Evolutionary conservation across 345 rosid genomes (phyloP), one percentile per base, ranked within the genome.

Genomic region (Eucalyptus guilfoylei): DNA sequence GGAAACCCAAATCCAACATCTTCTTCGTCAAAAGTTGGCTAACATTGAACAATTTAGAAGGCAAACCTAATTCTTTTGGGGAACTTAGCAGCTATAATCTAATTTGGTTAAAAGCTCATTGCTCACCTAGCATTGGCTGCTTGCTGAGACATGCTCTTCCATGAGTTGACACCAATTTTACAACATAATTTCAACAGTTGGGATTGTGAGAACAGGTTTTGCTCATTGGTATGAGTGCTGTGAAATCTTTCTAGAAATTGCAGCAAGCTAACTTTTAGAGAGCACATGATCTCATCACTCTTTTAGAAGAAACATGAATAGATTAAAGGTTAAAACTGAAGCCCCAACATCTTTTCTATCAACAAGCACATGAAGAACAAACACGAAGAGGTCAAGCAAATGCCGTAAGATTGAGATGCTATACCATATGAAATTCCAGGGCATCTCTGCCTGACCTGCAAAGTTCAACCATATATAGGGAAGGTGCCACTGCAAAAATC

Each of bases 401-500:
- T 37, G 24, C 45, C 11, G 4, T 2, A 21, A 37, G 81, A 72
- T 72, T 37, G 42, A 86, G 23, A 85, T 17, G 12, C 19, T 85
- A 88, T 92, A 97, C 98, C 97, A 92, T 94, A 93, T 95, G 97
- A 92, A 96, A 98, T 91, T 98, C 99, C 90, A 96, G 94, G 64
- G 99, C 95, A 91, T 97, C 99, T 89, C 98, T 95, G 47, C 94
- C 96, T 67, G 98, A 93, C 91, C 95, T 98, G 45, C 96, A 93
- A 93, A 96, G 92, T 93, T 98, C 98, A 85, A 96, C 99, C 99
- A 93, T 94, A 80, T 91, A 94, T 87, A 97, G 98, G 9, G 98
- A 97, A 89, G 99, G 97, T 80, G 97, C 99, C 88, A 97, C 99
- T 93, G 95, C 95, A 90, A 94, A 95, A 88, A 97, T 95, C 98